Base-by-base conservation (phyloP, 768 basidiomycete genomes). In the Boletus coccyginus region DNA sequence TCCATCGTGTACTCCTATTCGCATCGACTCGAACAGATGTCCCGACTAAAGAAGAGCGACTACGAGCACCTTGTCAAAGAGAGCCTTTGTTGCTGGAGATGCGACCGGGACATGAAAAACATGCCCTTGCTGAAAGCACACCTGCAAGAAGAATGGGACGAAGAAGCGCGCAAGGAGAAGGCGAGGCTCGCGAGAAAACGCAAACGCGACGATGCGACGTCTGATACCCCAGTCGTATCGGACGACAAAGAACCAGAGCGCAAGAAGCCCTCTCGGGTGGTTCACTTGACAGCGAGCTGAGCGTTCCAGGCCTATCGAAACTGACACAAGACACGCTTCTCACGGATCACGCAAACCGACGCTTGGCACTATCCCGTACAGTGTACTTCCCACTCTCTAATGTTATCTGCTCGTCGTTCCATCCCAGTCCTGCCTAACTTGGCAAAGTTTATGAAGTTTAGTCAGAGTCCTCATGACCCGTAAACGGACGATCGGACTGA, bases 111-210 rank as follows among this genome's bases (percentile, higher is more conserved):
- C 55, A 75, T 85, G 70, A 86, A 82, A 62, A 91, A 86, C 57
- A 88, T 95, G 56, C 90, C 92, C 0, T 71, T 75, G 36, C 73
- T 96, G 48, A 93, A 92, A 64, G 69, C 68, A 11, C 94, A 96
- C 67, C 75, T 95, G 9, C 81, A 87, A 66, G 78, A 82, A 61
- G 90, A 94, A 66, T 91, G 85, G 80, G 80, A 86, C 38, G 73
- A 75, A 47, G 71, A 79, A 51, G 74, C 69, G 19, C 71, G 68
- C 45, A 72, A 70, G 48, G 77, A 75, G 62, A 80, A 77, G 59
- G 71, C 70, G 38, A 78, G 67, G 53, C 67, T 66, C 17, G 73
- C 73, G 63, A 74, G 71, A 47, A 78, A 78, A 66, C 71, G 76
- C 57, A 79, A 79, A 53, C 62, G 65, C n/a, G 60, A 56, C 14